phyloP scores from a whole-genome alignment of 495 filamentous ascomycete species.

The Hyaloscypha hepaticicola region DNA sequence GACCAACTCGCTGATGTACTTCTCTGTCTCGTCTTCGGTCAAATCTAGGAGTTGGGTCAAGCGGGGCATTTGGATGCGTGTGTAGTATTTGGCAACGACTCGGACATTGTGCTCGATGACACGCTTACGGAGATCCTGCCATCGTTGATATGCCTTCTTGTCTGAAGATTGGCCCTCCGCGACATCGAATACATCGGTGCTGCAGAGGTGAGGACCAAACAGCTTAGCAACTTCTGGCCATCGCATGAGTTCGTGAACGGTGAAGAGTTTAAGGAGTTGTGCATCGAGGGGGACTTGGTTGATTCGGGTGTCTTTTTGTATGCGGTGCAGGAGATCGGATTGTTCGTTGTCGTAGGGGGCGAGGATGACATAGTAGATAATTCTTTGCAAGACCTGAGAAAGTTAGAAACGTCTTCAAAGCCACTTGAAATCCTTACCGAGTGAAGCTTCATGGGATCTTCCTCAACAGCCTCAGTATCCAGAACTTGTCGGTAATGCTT shows the following conservation, averaged over 20 bases:
- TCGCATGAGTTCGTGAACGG: conserved; percentile 93
- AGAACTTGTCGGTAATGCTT: conserved; percentile 96
- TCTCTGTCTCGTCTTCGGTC: conserved; percentile 92
- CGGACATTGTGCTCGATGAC: conserved; percentile 99
- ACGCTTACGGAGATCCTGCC: conserved; percentile 92
- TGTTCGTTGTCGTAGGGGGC: conserved; percentile 98
- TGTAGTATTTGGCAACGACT: conserved; percentile 98
- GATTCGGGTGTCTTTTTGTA: conserved; percentile 70
- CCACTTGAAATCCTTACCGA: conserved; percentile 56
- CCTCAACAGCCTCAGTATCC: conserved; percentile 90
- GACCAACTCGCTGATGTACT: conserved; percentile 93
- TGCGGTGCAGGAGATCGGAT: conserved; percentile 92
- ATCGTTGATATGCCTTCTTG: conserved; percentile 75
- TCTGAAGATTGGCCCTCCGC: conserved; percentile 60
- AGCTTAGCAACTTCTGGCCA: conserved; percentile 89
- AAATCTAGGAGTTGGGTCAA: conserved; percentile 88
- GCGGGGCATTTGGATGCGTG: conserved; percentile 86
- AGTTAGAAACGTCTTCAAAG: conserved; percentile 31
- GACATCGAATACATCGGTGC: conserved; percentile 83
- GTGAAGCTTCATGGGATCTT: conserved; percentile 79
- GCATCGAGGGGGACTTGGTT: conserved; percentile 69
- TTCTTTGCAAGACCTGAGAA: conserved; percentile 76
- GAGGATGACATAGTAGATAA: conserved; percentile 96
- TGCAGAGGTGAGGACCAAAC: conserved; percentile 85
- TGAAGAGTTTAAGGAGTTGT: conserved; percentile 87